Evolutionary conservation across 768 basidiomycete species (phyloP), one percentile per base, ranked within the genome.

Genomic region (Lentinula edodes): DNA sequence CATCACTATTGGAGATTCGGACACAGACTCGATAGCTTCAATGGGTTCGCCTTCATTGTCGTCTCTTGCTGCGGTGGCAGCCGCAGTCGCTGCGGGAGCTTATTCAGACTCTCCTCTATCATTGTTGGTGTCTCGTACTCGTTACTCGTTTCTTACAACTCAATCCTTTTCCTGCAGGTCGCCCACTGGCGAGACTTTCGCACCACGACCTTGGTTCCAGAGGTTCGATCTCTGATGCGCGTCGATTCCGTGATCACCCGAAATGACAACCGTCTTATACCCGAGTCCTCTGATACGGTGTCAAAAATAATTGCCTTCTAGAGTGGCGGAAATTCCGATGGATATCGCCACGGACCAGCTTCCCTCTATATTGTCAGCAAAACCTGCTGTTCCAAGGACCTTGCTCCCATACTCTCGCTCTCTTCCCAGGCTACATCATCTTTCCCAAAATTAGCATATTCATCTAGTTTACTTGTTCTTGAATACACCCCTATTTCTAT

Each of bases 171-270:
- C 35, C 8, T 13, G n/a, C 20, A 51, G 43, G 45, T 59, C 48
- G 35, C 48, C 58, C 42, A 20, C n/a, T 59, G 58, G 20, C 10
- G 6, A 28, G 23, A 36, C 43, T 16, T 59, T 59, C 18, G 55
- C 41, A 45, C 48, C 58, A 50, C 58, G 58, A 36, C 58, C 58
- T 16, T 59, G 58, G 58, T 59, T 59, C 9, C 58, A 59, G 34
- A 59, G 58, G 38, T 45, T 59, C 3, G 58, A 59, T 51, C 43
- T 59, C 39, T 59, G 58, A 59, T 46, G 58, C 41, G 10, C 41
- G 41, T 56, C 28, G 18, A 41, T 56, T 16, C 55, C 55, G 55
- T 56, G 38, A 43, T 56, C 38, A 28, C 55, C 55, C 55, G 41
- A 56, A 56, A 28, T 56, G 55, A 56, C 55, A 13, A 12, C 55